A percentile compares a stretch with the other conserved stretches of the same genome.
These are phyloP conservation scores for Lentinula novae-zelandiae DNA, from an alignment of 1,284 basidiomycete genomes.

Conservation along the genomic window DNA sequence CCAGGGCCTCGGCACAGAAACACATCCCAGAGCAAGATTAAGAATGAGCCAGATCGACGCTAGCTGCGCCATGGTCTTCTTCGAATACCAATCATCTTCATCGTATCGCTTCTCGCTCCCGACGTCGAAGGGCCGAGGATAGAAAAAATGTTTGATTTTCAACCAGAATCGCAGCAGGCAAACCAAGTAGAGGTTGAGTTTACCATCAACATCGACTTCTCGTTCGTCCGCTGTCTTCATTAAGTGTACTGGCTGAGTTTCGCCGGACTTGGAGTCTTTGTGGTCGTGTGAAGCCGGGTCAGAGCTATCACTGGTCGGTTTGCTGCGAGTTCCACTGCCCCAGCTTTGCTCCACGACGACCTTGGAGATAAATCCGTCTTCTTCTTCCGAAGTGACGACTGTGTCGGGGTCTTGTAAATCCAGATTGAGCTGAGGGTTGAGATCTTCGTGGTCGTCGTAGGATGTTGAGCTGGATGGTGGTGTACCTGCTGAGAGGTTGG, in stretches of 20 bases:
- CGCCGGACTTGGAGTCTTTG: conserved; percentile 11
- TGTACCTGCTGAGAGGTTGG: conserved; percentile 3
- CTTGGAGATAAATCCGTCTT: conserved; percentile 7
- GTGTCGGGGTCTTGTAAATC: neutral
- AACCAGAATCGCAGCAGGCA: neutral
- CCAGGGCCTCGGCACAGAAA: conserved; percentile 12
- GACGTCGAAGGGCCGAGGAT: conserved; percentile 11
- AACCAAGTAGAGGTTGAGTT: neutral
- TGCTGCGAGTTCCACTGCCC: conserved; percentile 8
- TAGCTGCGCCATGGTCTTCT: conserved; percentile 8
- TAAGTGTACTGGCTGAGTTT: conserved; percentile 7
- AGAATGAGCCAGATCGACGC: conserved; percentile 10
- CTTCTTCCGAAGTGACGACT: neutral
- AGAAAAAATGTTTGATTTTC: conserved; percentile 10
- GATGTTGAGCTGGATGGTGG: conserved; percentile 2
- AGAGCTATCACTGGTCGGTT: conserved; percentile 9
- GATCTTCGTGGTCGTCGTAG: neutral
- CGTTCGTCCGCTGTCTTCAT: neutral
- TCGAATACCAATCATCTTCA: conserved; percentile 13
- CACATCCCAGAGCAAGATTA: conserved; percentile 4
- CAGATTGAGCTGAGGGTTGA: neutral
- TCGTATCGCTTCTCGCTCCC: conserved; percentile 8
- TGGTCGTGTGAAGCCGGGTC: conserved; percentile 1
- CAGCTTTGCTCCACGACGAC: conserved; percentile 14
- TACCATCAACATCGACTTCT: neutral